Conservation (phyloP, 768 basidiomycete genomes). For the Leccinum variicolor region DNA sequence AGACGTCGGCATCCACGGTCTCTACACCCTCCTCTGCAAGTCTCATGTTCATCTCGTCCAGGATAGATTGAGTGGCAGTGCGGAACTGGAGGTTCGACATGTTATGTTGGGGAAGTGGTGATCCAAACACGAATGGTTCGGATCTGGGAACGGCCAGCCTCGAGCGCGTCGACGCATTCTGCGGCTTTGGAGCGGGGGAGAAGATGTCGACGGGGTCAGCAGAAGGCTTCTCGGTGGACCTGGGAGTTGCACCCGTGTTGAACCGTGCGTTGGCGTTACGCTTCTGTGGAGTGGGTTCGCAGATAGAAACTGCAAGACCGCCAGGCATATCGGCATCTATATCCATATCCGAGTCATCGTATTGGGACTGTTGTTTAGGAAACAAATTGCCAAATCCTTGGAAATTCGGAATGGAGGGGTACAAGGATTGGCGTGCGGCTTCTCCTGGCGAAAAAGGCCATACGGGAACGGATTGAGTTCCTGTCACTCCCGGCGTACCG, state of each 20-base stretch:
- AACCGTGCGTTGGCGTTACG: slow-evolving; percentile 2
- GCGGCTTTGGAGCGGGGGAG: slow-evolving; percentile 34
- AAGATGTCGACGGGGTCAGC: slow-evolving; percentile 37
- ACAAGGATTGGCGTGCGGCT: slow-evolving; percentile 29
- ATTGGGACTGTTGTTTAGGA: slow-evolving; percentile 18
- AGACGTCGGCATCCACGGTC: slow-evolving; percentile 42
- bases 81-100: slow-evolving; percentile 67
- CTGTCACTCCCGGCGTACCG: slow-evolving; percentile 44
- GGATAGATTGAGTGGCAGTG: slow-evolving; percentile 60
- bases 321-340: slow-evolving; percentile 38
- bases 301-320: slow-evolving; percentile 18
- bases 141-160: slow-evolving; percentile 21
- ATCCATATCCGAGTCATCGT: slow-evolving; percentile 32
- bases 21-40: slow-evolving; percentile 56
- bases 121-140: slow-evolving; percentile 74
- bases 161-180: slow-evolving; percentile 16
- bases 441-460: slow-evolving; percentile 41
- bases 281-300: slow-evolving; percentile 22
- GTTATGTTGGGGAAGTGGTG: slow-evolving; percentile 60
- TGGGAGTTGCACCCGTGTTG: slow-evolving; percentile 25
- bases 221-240: slow-evolving; percentile 31
- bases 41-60: slow-evolving; percentile 81
- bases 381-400: slow-evolving; percentile 31
- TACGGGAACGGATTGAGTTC: slow-evolving; percentile 23
- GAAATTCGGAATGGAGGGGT: slow-evolving; percentile 37